Evolutionary conservation across 208 protist genomes (phyloP).

Genomic region (Acanthamoeba rhysodes): DNA sequence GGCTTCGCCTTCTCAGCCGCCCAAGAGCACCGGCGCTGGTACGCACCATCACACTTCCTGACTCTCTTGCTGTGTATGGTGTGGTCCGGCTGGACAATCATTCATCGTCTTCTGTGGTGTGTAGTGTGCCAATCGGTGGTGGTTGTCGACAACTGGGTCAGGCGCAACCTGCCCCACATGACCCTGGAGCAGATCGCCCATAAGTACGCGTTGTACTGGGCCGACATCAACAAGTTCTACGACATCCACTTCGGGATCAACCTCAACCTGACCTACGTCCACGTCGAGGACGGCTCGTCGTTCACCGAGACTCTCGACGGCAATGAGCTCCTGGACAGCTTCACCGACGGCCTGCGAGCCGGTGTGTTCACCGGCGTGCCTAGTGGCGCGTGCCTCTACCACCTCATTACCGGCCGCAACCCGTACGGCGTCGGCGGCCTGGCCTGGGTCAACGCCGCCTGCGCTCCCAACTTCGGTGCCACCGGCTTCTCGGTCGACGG

Average conservation of each 20-base stretch:
- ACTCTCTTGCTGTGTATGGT: background rate
- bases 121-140: background rate
- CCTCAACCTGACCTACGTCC: conserved; percentile 2
- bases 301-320: conserved; percentile 1
- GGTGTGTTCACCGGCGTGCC: background rate
- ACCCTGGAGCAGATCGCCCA: background rate
- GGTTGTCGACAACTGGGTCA: conserved; percentile 10
- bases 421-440: conserved; percentile 5
- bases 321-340: background rate
- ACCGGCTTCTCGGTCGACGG: background rate
- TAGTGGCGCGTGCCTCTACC: background rate
- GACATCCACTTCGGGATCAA: background rate
- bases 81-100: no score
- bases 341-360: background rate
- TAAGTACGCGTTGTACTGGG: background rate
- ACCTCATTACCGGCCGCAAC: background rate
- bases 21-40: background rate
- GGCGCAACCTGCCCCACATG: background rate
- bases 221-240: conserved; percentile 3
- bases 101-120: no score
- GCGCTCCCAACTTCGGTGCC: background rate
- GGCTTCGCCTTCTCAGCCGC: background rate
- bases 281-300: background rate
- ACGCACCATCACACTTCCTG: background rate
- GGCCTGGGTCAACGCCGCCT: background rate